Evolutionary conservation across 306 rosid genomes (phyloP).

Genomic region (Prunus kanzakura): DNA sequence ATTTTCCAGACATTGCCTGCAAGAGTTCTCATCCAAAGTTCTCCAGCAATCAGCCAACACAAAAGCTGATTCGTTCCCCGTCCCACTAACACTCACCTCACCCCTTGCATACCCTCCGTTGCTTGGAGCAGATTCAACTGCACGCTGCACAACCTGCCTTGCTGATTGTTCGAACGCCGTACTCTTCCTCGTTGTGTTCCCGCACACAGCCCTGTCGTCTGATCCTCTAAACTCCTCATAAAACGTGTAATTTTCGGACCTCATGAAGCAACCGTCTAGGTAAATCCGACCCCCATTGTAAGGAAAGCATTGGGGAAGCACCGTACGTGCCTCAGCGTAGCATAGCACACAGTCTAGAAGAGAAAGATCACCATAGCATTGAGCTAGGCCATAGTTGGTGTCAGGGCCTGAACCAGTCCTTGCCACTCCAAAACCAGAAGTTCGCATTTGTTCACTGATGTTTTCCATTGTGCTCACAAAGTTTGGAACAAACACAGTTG

Average conservation of each 20-base stretch:
- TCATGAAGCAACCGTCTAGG: slow-evolving; percentile 96
- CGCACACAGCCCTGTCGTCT: slow-evolving; percentile 55
- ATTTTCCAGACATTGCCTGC: slow-evolving; percentile 67
- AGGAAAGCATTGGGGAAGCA: slow-evolving; percentile 84
- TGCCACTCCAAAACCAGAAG: slow-evolving; percentile 63
- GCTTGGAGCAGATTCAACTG: slow-evolving; percentile 42
- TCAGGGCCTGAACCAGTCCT: slow-evolving; percentile 67
- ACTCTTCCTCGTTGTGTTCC: slow-evolving; percentile 47
- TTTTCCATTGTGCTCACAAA: slow-evolving; percentile 74
- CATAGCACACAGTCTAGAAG: slow-evolving; percentile 75
- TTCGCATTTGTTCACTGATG: slow-evolving; percentile 69
- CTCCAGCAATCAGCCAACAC: slow-evolving; percentile 88
- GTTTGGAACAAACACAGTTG: slow-evolving; percentile 51
- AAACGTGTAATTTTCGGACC: slow-evolving; percentile 77
- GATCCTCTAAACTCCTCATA: slow-evolving; percentile 54
- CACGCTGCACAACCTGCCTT: slow-evolving; percentile 43
- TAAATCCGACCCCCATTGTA: slow-evolving; percentile 61
- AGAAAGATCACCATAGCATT: slow-evolving; percentile 91
- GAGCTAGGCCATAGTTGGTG: slow-evolving; percentile 72
- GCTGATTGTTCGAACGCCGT: slow-evolving; percentile 42
- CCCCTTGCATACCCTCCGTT: slow-evolving; percentile 53
- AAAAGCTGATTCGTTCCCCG: slow-evolving; percentile 49
- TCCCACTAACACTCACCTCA: slow-evolving; percentile 31
- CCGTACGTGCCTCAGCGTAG: slow-evolving; percentile 76
- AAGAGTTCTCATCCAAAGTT: slow-evolving; percentile 58